These are phyloP conservation scores for Candida bentonensis DNA, from an alignment of 805 yeast species.

Conservation along the genomic window DNA sequence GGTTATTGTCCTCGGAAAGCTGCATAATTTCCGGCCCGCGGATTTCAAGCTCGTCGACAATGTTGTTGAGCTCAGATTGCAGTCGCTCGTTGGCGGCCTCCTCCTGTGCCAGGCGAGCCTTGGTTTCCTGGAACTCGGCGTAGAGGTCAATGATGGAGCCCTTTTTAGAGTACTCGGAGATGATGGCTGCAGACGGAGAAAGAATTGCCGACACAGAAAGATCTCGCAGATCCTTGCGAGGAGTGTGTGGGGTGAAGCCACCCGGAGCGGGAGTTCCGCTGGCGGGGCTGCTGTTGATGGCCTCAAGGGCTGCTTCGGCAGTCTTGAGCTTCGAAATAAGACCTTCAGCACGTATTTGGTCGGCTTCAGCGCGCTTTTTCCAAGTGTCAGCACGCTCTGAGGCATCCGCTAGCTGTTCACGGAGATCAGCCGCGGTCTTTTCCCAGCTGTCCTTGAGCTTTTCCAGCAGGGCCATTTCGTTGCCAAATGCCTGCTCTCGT, in stretches of 20 bases:
- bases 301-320: conserved; percentile 29
- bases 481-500: conserved; percentile 36
- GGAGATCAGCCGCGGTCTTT: conserved; percentile 37
- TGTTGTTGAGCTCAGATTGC: conserved; percentile 51
- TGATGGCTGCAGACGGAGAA: conserved; percentile 46
- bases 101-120: conserved; percentile 54
- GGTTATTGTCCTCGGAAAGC: conserved; percentile 43
- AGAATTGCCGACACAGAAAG: conserved; percentile 17
- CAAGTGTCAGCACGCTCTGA: neutral
- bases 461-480: conserved; percentile 49
- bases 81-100: conserved; percentile 54
- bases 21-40: conserved; percentile 63
- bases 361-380: neutral
- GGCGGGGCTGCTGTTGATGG: conserved; percentile 2
- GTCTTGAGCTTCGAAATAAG: conserved; percentile 28
- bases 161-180: conserved; percentile 29
- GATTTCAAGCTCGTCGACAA: conserved; percentile 61
- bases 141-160: conserved; percentile 51
- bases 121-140: conserved; percentile 49
- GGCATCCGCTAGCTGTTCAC: conserved; percentile 32
- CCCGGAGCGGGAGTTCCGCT: conserved; percentile 1
- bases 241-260: conserved; percentile 10
- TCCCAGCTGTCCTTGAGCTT: conserved; percentile 45
- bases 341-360: conserved; percentile 20
- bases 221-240: conserved; percentile 3